Evolutionary conservation across 2,329 filamentous ascomycete genomes (phyloP).

Genomic region (Apiospora saccharicola): DNA sequence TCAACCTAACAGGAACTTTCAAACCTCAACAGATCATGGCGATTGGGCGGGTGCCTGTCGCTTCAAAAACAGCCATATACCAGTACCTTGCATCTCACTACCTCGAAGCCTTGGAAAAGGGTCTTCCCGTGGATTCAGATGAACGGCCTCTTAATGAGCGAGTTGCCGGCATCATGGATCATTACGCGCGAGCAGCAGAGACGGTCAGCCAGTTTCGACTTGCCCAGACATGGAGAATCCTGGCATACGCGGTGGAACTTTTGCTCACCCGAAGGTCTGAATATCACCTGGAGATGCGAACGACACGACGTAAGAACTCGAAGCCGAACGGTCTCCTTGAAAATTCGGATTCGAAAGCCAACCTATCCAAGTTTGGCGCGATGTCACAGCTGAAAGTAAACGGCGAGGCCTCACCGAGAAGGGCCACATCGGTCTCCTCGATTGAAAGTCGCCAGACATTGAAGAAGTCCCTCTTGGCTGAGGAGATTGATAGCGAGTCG

Average conservation of each 20-base stretch:
- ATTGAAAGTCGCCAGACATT: constrained; percentile 41
- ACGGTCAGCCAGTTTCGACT: constrained; percentile 63
- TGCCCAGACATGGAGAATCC: constrained; percentile 69
- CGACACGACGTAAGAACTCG: constrained; percentile 42
- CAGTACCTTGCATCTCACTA: constrained; percentile 65
- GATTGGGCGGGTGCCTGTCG: constrained; percentile 62
- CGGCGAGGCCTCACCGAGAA: constrained; percentile 38
- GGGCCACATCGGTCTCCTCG: constrained; percentile 41
- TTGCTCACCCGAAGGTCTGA: constrained; percentile 62
- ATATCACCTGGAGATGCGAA: constrained; percentile 62
- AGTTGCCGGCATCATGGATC: constrained; percentile 60
- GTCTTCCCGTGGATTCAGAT: constrained; percentile 52
- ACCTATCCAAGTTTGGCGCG: constrained; percentile 29
- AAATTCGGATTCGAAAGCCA: constrained; percentile 28
- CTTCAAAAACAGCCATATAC: constrained; percentile 59
- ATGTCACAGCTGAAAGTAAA: constrained; percentile 31
- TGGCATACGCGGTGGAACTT: constrained; percentile 63
- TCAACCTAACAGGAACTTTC: constrained; percentile 64
- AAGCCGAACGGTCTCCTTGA: constrained; percentile 27
- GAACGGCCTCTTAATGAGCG: constrained; percentile 52
- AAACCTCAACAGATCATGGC: constrained; percentile 69
- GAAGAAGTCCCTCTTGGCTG: constrained; percentile 56
- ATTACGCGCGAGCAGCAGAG: constrained; percentile 66
- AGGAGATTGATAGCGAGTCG: constrained; percentile 69
- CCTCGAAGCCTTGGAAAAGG: constrained; percentile 58